Base-by-base conservation (phyloP, 768 basidiomycete genomes). In the Artomyces pyxidatus region DNA sequence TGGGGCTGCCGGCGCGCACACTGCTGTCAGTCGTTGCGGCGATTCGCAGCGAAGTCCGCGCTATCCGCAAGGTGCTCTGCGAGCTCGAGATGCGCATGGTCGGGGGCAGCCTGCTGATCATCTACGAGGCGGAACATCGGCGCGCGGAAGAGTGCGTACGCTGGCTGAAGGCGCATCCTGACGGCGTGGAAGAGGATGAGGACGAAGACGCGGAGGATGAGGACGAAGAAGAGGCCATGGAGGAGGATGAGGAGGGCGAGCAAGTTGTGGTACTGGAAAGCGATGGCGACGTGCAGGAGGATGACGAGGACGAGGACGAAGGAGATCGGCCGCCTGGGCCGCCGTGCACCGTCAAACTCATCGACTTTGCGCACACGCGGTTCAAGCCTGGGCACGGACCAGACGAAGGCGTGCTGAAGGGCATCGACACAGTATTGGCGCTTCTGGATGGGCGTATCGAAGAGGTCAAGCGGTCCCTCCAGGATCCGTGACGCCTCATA, bases 321-420 rank as follows among this genome's bases (percentile, higher is more conserved):
- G 52, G 39, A 7, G 25, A 41, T 27, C 39, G 26, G 0, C 49
- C 29, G 23, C 41, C 26, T 21, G 50, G 16, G n/a, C 37, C 40
- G 19, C 48, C 49, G 4, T 53, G 37, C 42, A 70, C 73, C 12
- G 72, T 96, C 51, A 84, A 83, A 55, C 68, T 96, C 55, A 97
- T 98, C 56, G 95, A 99, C 69, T 97, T 99, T 63, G 94, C 93
- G 6, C 95, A 98, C 64, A 85, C 92, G 2, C 69, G 75, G 21
- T 53, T 86, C 11, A 72, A 66, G 6, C 76, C 80, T 0, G 89
- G 85, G 0, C 58, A 79, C 57, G 94, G 93, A 4, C 80, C 82
- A 2, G 94, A 97, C 62, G 65, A 75, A 32, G 86, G 95, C 0
- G 80, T 94, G 16, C 63, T 95, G 54, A 63, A 68, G 28, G 95